phyloP scores from a whole-genome alignment of 371 early-diverging fungal genomes.

The Mucor indicus region DNA sequence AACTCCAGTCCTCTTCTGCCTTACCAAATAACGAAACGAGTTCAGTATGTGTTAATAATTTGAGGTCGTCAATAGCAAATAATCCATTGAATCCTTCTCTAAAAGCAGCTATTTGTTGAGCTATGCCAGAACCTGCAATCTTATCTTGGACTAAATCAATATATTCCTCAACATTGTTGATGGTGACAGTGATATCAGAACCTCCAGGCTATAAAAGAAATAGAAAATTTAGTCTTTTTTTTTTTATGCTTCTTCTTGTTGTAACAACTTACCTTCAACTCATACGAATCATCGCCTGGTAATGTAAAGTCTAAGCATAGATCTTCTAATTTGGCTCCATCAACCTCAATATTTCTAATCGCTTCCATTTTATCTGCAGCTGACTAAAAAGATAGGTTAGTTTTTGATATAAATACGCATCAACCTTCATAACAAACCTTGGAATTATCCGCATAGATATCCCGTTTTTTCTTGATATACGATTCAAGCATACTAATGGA shows the following conservation, averaged over 20 bases:
- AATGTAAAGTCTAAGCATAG: conserved; percentile 83
- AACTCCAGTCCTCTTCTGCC: conserved; percentile 80
- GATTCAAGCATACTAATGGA: conserved; percentile 64
- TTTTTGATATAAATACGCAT: no score
- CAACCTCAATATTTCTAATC: conserved; percentile 43
- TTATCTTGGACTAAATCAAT: conserved; percentile 64
- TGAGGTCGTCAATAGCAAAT: conserved; percentile 69
- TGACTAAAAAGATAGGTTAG: no score
- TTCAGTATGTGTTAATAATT: conserved; percentile 70
- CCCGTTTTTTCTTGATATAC: conserved; percentile 54
- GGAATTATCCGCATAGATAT: conserved; percentile 45
- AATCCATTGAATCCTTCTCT: conserved; percentile 77
- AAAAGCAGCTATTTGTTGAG: conserved; percentile 73
- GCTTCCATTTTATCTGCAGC: conserved; percentile 29
- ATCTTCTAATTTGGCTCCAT: conserved; percentile 56
- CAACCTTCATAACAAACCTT: conserved; percentile 21
- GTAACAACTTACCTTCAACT: conserved; percentile 46
- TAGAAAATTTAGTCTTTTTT: background rate
- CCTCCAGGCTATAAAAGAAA: conserved; percentile 48
- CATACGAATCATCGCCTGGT: conserved; percentile 69
- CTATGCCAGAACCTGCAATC: conserved; percentile 74
- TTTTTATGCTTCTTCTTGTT: conserved; percentile 1
- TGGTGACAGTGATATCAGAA: conserved; percentile 61
- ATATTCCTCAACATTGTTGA: conserved; percentile 75
- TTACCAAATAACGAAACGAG: conserved; percentile 68